Conservation (phyloP, 2,329 filamentous ascomycete species). For the Microcyclospora pomicola region DNA sequence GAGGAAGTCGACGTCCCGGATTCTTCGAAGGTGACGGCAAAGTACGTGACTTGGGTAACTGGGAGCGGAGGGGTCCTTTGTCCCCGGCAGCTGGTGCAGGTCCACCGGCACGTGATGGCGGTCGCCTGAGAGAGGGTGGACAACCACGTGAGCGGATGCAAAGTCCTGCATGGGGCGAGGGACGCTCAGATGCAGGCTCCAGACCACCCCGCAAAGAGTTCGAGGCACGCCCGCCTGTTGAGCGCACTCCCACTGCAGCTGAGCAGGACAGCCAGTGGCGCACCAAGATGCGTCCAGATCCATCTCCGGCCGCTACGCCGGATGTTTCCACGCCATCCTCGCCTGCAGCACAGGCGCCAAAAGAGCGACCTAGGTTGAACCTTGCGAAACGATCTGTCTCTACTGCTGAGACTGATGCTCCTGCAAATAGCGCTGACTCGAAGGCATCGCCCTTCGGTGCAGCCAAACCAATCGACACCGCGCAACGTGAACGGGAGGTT, state of each 20-base stretch:
- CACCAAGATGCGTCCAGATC: conserved; percentile 75
- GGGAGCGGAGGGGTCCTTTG: conserved; percentile 88
- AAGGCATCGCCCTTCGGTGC: conserved; percentile 92
- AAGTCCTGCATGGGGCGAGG: conserved; percentile 65
- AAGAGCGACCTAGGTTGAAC: conserved; percentile 67
- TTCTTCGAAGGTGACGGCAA: conserved; percentile 59
- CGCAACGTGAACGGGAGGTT: conserved; percentile 73
- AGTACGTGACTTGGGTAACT: conserved; percentile 69
- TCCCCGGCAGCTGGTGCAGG: conserved; percentile 47
- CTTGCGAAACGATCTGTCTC: conserved; percentile 83
- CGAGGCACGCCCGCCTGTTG: conserved; percentile 47
- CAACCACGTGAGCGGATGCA: conserved; percentile 34
- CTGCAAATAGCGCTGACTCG: conserved; percentile 42
- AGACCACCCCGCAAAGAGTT: conserved; percentile 68
- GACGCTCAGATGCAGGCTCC: conserved; percentile 56
- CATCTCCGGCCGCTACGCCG: conserved; percentile 51
- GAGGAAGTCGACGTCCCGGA: conserved; percentile 44
- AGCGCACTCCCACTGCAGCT: conserved; percentile 68
- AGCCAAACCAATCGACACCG: conserved; percentile 86
- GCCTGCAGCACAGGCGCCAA: conserved; percentile 49
- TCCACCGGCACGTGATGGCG: conserved; percentile 38
- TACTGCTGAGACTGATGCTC: conserved; percentile 45
- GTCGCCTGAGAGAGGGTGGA: conserved; percentile 47
- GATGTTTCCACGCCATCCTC: conserved; percentile 65
- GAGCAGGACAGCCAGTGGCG: conserved; percentile 94